These are phyloP conservation scores for Paramarasmius palmivorus DNA, from an alignment of 1,284 basidiomycete genomes.

Conservation along the genomic window DNA sequence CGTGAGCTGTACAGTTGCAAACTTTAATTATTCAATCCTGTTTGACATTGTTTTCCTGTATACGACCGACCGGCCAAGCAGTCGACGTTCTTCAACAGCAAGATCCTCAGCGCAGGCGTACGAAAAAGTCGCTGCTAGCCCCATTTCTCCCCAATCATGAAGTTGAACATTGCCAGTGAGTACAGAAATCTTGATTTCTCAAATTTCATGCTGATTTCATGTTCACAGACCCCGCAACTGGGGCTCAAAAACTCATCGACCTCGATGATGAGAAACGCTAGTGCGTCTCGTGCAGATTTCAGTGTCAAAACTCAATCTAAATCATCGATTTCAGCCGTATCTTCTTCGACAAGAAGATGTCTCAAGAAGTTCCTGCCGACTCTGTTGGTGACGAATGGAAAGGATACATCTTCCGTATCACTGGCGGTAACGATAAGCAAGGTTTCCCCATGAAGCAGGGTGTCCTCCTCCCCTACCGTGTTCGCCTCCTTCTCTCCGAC, in stretches of 20 bases:
- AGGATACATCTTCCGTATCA: constrained; percentile 97
- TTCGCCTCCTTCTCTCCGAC: constrained; percentile 90
- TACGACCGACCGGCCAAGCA: not conserved
- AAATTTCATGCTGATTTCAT: constrained; percentile 20
- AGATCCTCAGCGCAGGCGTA: constrained; percentile 9
- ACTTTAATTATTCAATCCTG: constrained; percentile 40
- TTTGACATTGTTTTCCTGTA: constrained; percentile 22
- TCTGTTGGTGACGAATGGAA: constrained; percentile 95
- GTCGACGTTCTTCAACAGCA: not conserved
- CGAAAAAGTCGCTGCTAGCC: constrained; percentile 22
- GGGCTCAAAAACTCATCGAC: constrained; percentile 96
- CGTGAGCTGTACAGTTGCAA: constrained; percentile 38
- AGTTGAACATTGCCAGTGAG: constrained; percentile 94
- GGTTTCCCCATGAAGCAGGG: constrained; percentile 99
- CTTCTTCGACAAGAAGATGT: constrained; percentile 97
- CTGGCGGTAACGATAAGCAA: constrained; percentile 95
- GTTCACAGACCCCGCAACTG: constrained; percentile 85
- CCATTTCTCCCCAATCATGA: constrained; percentile 55
- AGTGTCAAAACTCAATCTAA: not conserved
- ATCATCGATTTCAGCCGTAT: constrained; percentile 59
- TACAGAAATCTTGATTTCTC: not conserved
- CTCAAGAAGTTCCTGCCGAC: constrained; percentile 93
- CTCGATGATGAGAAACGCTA: constrained; percentile 91
- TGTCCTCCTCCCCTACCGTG: constrained; percentile 94
- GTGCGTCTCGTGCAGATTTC: constrained; percentile 46